phyloP scores from a whole-genome alignment of 1,284 basidiomycete species.

The Cutaneotrichosporon sp. region DNA sequence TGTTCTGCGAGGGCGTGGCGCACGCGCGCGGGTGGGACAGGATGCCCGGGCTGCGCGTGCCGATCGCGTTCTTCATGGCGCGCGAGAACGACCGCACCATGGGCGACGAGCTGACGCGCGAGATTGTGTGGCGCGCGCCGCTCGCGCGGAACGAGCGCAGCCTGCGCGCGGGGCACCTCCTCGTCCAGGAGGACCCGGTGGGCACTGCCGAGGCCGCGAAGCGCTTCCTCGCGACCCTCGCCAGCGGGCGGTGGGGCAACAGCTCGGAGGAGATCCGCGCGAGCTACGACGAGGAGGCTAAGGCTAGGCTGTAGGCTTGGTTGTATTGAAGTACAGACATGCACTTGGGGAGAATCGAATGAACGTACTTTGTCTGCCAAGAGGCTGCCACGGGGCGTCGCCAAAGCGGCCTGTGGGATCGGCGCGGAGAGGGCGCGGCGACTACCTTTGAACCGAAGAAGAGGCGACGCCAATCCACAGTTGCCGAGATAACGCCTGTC shows the following conservation, averaged over 20 bases:
- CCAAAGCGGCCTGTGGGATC: too few relatives aligned
- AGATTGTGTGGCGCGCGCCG: slow-evolving; percentile 40
- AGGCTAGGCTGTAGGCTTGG: slow-evolving; percentile 11
- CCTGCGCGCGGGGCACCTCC: slow-evolving; percentile 37
- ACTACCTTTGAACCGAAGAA: too few relatives aligned
- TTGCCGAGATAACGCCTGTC: too few relatives aligned
- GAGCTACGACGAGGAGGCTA: slow-evolving; percentile 1
- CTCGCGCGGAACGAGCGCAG: slow-evolving; percentile 34
- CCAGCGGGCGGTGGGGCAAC: slow-evolving; percentile 9
- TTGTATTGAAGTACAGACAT: too few relatives aligned
- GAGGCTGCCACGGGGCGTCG: too few relatives aligned
- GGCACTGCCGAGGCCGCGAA: slow-evolving; percentile 32
- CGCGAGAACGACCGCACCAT: slow-evolving; percentile 29
- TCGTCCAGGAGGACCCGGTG: slow-evolving; percentile 45
- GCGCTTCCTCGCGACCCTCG: slow-evolving; percentile 33
- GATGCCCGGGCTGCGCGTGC: slow-evolving; percentile 30
- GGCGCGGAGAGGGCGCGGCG: too few relatives aligned
- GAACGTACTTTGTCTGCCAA: too few relatives aligned
- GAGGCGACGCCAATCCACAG: too few relatives aligned
- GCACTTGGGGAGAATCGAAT: too few relatives aligned
- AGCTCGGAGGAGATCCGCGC: not conserved
- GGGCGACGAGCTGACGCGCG: slow-evolving; percentile 22
- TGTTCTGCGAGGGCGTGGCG: slow-evolving; percentile 30
- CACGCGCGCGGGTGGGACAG: slow-evolving; percentile 38
- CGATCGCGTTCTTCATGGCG: slow-evolving; percentile 37